Conservation (phyloP, 495 filamentous ascomycete species). For the Trichoderma virens region DNA sequence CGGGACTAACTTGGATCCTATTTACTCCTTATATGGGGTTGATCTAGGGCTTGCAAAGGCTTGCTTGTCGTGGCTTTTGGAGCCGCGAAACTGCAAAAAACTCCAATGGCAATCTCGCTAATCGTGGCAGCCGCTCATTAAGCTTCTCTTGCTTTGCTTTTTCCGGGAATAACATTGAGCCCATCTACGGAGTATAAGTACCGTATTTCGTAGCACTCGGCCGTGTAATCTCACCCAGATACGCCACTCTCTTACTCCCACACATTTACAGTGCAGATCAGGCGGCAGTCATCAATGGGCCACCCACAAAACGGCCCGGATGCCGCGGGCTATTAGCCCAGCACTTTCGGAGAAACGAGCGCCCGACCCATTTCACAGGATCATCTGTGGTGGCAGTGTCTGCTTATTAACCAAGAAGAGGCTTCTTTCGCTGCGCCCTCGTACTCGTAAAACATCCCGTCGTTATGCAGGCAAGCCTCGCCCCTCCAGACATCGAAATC, state of each 20-base stretch:
- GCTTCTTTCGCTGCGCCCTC: background rate
- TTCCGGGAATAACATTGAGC: too few relatives aligned
- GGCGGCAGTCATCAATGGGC: background rate
- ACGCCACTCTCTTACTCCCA: background rate
- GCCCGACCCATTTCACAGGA: background rate
- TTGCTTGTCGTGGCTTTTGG: background rate
- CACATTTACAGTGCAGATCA: too few relatives aligned
- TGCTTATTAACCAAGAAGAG: conserved; percentile 1
- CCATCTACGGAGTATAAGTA: too few relatives aligned
- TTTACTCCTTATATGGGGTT: background rate
- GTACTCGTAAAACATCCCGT: background rate
- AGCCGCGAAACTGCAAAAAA: background rate
- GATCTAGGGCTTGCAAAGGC: background rate
- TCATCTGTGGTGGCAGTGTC: background rate
- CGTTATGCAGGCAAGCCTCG: background rate
- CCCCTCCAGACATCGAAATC: background rate
- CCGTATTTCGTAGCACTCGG: too few relatives aligned
- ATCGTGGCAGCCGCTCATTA: background rate
- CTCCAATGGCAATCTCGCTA: background rate
- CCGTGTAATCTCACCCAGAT: background rate
- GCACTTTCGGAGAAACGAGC: background rate
- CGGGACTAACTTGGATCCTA: too few relatives aligned
- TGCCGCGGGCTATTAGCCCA: background rate
- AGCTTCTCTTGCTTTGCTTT: background rate
- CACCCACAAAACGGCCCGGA: background rate